A percentile compares a stretch with the other conserved stretches of the same genome.
phyloP scores from a whole-genome alignment of 305 asterid genomes.

The Solanum aculeatissimum region DNA sequence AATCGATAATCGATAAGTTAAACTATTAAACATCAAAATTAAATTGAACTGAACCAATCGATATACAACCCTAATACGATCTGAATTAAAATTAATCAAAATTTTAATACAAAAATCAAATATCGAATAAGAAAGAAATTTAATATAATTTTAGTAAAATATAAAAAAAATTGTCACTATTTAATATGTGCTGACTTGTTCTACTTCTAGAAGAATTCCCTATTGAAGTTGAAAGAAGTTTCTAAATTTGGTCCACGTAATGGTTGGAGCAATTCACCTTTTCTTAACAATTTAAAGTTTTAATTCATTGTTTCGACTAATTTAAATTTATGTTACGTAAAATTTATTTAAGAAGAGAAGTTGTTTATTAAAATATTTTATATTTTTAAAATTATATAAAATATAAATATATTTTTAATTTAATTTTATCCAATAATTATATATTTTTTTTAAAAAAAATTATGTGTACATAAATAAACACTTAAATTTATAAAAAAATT shows the following conservation, averaged over 20 bases:
- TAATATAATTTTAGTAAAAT: too few species aligned
- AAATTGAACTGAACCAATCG: too few species aligned
- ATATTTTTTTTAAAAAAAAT: too few species aligned
- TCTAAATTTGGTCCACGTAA: not conserved
- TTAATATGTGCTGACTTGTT: not conserved
- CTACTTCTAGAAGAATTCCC: not conserved
- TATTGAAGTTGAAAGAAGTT: not conserved
- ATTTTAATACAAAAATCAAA: too few species aligned
- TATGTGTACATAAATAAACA: too few species aligned
- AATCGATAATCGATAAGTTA: too few species aligned
- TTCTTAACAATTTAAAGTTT: not conserved
- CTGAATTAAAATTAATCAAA: too few species aligned
- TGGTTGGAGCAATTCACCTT: not conserved
- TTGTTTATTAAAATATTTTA: not conserved
- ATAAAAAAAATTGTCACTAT: not conserved
- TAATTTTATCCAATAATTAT: not conserved
- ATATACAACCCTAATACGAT: too few species aligned
- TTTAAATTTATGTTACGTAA: not conserved
- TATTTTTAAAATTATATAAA: not conserved
- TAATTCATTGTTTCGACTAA: not conserved
- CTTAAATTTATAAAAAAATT: too few species aligned
- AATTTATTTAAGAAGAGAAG: not conserved
- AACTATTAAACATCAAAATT: too few species aligned
- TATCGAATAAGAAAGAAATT: too few species aligned
- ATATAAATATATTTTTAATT: not conserved